A percentile compares a stretch with the other conserved stretches of the same genome.
These are phyloP conservation scores for Comarum palustre DNA, from an alignment of 306 rosid genomes.

Conservation along the genomic window DNA sequence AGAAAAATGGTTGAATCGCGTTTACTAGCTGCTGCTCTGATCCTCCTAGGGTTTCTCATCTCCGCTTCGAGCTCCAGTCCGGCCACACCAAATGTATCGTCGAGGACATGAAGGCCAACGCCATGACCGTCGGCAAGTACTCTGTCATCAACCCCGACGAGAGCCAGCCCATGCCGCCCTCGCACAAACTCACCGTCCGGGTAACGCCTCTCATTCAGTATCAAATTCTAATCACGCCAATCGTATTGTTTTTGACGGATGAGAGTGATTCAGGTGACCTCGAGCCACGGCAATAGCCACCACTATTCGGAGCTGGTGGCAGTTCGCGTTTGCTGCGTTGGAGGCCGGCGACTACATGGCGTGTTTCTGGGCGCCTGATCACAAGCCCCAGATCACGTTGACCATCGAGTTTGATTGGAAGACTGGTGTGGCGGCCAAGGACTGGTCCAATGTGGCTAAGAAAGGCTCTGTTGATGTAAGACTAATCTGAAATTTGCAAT, in stretches of 20 bases:
- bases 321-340: constrained; percentile 60
- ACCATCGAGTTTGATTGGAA: constrained; percentile 86
- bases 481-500: not conserved
- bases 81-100: constrained; percentile 82
- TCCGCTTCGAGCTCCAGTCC: constrained; percentile 82
- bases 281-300: constrained; percentile 61
- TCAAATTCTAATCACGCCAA: not conserved
- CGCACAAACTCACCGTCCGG: constrained; percentile 78
- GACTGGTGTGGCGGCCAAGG: constrained; percentile 89
- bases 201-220: constrained; percentile 25
- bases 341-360: constrained; percentile 89
- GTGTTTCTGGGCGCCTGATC: constrained; percentile 77
- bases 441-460: constrained; percentile 93
- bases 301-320: constrained; percentile 70
- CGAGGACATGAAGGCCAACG: constrained; percentile 75
- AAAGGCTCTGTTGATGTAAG: constrained; percentile 89
- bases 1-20: constrained; percentile 7
- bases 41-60: constrained; percentile 39
- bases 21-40: constrained; percentile 8
- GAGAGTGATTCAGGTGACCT: constrained; percentile 59
- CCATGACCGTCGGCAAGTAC: constrained; percentile 92
- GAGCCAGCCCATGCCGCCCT: constrained; percentile 62
- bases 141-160: constrained; percentile 58
- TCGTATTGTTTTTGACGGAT: constrained; percentile 8
- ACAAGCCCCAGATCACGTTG: constrained; percentile 49